phyloP scores from a whole-genome alignment of 768 basidiomycete genomes.

The Trichaptum fuscoviolaceum region DNA sequence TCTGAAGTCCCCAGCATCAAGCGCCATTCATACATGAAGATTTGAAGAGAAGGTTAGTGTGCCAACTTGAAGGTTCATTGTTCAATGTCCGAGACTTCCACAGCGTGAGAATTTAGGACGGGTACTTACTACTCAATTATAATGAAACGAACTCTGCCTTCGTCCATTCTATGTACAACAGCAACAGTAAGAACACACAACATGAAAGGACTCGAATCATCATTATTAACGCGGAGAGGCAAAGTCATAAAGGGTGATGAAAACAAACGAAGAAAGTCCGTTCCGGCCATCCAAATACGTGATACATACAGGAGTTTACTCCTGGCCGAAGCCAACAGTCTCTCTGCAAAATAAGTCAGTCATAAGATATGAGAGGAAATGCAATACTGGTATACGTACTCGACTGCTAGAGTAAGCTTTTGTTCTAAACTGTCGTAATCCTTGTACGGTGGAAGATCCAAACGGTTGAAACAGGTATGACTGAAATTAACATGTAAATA shows the following conservation, averaged over 20 bases:
- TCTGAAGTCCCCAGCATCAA: too few relatives aligned
- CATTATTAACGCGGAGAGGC: not conserved
- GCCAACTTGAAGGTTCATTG: too few relatives aligned
- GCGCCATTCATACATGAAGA: too few relatives aligned
- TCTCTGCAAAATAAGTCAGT: constrained; percentile 40
- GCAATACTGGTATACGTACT: constrained; percentile 40
- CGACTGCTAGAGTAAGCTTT: constrained; percentile 80
- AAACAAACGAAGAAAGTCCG: not conserved
- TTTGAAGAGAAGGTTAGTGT: too few relatives aligned
- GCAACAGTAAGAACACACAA: not conserved
- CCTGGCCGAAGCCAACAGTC: constrained; percentile 65
- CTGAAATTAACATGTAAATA: constrained; percentile 25
- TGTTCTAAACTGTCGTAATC: constrained; percentile 83
- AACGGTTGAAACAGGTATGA: constrained; percentile 91
- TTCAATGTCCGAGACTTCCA: too few relatives aligned
- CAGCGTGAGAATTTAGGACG: not conserved
- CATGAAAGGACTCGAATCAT: not conserved
- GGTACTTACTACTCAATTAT: not conserved
- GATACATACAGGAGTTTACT: constrained; percentile 11
- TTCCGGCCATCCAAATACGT: not conserved
- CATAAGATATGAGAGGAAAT: constrained; percentile 7
- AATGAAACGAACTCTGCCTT: not conserved
- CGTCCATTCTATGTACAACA: not conserved
- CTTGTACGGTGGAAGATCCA: constrained; percentile 86
- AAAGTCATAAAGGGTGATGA: not conserved